These are phyloP conservation scores for Graphiopsis chlorocephala DNA, from an alignment of 2,329 filamentous ascomycete genomes.

Conservation along the genomic window DNA sequence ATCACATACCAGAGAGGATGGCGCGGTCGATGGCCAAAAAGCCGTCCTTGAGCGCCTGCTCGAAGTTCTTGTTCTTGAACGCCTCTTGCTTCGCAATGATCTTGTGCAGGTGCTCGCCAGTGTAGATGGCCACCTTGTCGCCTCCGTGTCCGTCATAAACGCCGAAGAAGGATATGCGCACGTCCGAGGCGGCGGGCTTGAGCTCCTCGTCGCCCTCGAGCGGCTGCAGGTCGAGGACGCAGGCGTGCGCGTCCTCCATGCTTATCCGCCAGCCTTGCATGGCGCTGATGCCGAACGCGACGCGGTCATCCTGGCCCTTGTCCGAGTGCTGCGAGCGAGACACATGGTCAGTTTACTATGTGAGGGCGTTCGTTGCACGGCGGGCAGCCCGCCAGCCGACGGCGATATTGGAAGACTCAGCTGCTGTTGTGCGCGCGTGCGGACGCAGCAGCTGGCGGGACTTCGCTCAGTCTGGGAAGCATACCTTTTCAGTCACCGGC, in stretches of 20 bases:
- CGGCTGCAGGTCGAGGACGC: constrained; percentile 80
- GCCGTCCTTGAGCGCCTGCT: constrained; percentile 94
- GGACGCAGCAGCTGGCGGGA: background rate
- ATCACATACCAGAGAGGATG: constrained; percentile 79
- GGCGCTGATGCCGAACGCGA: constrained; percentile 90
- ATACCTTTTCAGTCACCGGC: constrained; percentile 98
- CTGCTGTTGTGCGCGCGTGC: background rate
- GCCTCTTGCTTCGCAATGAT: constrained; percentile 94
- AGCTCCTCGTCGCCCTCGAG: constrained; percentile 52
- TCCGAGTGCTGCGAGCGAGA: constrained; percentile 67
- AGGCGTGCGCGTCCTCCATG: constrained; percentile 96
- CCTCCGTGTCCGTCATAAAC: constrained; percentile 98
- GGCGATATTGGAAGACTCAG: constrained; percentile 10
- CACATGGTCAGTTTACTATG: constrained; percentile 8
- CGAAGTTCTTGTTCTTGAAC: constrained; percentile 86
- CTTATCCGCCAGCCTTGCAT: constrained; percentile 99
- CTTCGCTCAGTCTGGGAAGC: constrained; percentile 27
- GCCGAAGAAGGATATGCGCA: constrained; percentile 89
- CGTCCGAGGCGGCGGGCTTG: constrained; percentile 60
- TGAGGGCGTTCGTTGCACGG: constrained; percentile 4
- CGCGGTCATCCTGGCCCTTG: constrained; percentile 86
- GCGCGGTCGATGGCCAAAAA: constrained; percentile 95
- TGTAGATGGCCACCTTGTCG: constrained; percentile 91
- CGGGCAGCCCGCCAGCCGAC: background rate
- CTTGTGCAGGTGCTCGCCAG: constrained; percentile 87